These are phyloP conservation scores for Blepharisma japonicum DNA, from an alignment of 73 alveolate species.

Conservation along the genomic window DNA sequence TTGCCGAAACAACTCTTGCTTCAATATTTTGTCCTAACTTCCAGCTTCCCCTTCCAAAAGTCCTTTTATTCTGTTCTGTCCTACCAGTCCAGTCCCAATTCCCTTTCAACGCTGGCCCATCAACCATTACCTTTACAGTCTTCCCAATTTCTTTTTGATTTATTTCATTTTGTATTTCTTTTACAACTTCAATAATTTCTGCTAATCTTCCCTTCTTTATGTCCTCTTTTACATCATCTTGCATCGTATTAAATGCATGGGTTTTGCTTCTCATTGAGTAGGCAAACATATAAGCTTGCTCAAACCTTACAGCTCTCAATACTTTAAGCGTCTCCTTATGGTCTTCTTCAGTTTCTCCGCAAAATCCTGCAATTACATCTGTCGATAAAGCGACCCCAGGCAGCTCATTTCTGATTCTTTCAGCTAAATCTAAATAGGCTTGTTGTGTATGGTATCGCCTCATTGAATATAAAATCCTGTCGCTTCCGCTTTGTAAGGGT, in stretches of 20 bases:
- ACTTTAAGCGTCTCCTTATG: constrained; percentile 69
- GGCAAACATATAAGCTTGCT: constrained; percentile 79
- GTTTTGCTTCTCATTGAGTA: constrained; percentile 83
- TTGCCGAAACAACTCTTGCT: not conserved
- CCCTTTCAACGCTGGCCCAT: constrained; percentile 40
- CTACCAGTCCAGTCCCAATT: constrained; percentile 49
- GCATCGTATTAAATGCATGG: constrained; percentile 73
- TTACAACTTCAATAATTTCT: constrained; percentile 52
- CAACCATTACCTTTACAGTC: constrained; percentile 43
- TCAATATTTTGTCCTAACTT: not conserved
- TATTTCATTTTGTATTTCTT: constrained; percentile 33
- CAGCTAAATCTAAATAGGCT: constrained; percentile 59
- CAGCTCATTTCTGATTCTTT: constrained; percentile 50
- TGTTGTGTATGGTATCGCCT: constrained; percentile 76
- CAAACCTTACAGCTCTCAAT: constrained; percentile 64
- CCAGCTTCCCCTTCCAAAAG: not conserved
- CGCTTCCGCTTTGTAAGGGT: constrained; percentile 85
- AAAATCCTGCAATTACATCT: constrained; percentile 81
- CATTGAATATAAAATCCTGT: constrained; percentile 68
- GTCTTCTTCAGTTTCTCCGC: constrained; percentile 84
- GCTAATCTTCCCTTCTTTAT: constrained; percentile 61
- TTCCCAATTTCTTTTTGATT: constrained; percentile 53
- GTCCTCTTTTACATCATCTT: constrained; percentile 81
- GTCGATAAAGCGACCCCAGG: constrained; percentile 76
- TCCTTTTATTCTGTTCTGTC: constrained; percentile 36